These are phyloP conservation scores for Spinacia oleracea DNA, from an alignment of 179 eudicot species.

Conservation along the genomic window DNA sequence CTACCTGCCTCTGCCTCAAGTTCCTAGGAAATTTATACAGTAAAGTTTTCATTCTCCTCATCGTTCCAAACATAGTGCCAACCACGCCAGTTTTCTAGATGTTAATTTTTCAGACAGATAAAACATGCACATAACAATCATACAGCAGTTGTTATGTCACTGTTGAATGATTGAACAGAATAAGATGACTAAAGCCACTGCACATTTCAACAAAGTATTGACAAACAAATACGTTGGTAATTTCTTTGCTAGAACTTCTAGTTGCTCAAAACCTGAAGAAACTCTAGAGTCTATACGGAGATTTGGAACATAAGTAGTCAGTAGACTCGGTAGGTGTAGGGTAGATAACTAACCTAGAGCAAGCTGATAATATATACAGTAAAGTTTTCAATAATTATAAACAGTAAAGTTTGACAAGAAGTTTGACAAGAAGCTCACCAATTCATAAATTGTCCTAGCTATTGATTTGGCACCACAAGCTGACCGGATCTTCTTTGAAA, in stretches of 20 bases:
- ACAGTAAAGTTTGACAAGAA: too few species aligned
- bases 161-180: not conserved
- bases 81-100: not conserved
- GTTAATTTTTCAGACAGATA: not conserved
- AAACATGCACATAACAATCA: conserved; percentile 5
- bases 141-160: conserved; percentile 1
- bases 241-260: not conserved
- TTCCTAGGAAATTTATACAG: too few species aligned
- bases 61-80: conserved; percentile 30
- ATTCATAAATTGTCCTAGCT: too few species aligned
- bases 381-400: too few species aligned
- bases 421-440: too few species aligned
- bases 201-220: not conserved
- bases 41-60: too few species aligned
- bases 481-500: too few species aligned
- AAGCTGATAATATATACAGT: conserved; percentile 6
- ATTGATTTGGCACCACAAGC: too few species aligned
- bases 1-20: too few species aligned
- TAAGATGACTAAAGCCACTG: not conserved
- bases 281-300: too few species aligned
- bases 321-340: too few species aligned
- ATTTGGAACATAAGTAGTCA: not conserved
- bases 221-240: not conserved
- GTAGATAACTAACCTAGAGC: conserved; percentile 20
- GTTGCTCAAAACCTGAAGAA: not conserved